phyloP scores from a whole-genome alignment of 1,139 yeast species.

The Hyphopichia pseudoburtonii region DNA sequence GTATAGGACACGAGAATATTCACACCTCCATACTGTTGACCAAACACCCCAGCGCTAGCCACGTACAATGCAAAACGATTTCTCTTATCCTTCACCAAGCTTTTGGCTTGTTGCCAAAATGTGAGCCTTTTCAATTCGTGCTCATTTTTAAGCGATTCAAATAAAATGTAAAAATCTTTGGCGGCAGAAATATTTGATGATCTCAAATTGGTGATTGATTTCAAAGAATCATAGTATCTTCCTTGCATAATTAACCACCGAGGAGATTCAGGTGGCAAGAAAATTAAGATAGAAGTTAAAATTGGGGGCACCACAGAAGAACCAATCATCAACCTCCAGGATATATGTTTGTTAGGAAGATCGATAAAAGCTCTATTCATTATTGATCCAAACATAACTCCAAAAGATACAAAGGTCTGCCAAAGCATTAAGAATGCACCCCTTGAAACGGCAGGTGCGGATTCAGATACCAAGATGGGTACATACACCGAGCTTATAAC shows the following conservation, averaged over 20 bases:
- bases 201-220: constrained; percentile 6
- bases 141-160: constrained; percentile 4
- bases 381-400: constrained; percentile 34
- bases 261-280: constrained; percentile 12
- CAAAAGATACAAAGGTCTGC: constrained; percentile 38
- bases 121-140: background rate
- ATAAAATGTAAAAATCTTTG: constrained; percentile 7
- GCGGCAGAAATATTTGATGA: constrained; percentile 3
- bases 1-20: constrained; percentile 8
- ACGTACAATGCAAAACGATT: constrained; percentile 7
- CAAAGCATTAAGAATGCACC: constrained; percentile 33
- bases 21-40: constrained; percentile 10
- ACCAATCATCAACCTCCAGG: constrained; percentile 38
- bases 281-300: constrained; percentile 9
- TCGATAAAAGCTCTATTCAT: constrained; percentile 35
- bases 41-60: constrained; percentile 4
- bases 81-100: constrained; percentile 3
- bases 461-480: constrained; percentile 20
- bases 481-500: constrained; percentile 30
- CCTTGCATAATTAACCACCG: constrained; percentile 5
- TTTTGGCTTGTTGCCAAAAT: constrained; percentile 3
- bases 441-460: constrained; percentile 17
- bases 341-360: constrained; percentile 34
- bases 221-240: constrained; percentile 4
- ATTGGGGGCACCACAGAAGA: constrained; percentile 31